phyloP scores from a whole-genome alignment of 768 basidiomycete genomes.

The Hygrophorus russula region DNA sequence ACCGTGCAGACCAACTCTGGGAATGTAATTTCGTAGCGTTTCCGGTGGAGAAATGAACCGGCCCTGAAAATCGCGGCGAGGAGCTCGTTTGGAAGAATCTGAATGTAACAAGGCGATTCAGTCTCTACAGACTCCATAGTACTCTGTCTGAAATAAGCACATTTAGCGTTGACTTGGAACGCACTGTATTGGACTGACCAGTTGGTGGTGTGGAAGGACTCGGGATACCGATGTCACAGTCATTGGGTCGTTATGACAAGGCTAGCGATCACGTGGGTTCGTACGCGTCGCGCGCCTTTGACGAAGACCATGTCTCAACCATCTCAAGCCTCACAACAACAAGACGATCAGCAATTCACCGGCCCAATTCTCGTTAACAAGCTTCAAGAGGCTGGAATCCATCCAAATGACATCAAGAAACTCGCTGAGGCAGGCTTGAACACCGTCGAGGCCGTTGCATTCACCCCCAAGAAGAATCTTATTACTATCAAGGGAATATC shows the following conservation, averaged over 20 bases:
- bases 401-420: constrained; percentile 89
- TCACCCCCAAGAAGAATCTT: constrained; percentile 89
- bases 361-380: constrained; percentile 83
- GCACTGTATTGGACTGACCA: too few species aligned
- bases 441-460: constrained; percentile 93
- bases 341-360: constrained; percentile 46
- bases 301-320: constrained; percentile 40
- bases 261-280: constrained; percentile 3
- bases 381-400: constrained; percentile 81
- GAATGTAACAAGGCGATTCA: background rate
- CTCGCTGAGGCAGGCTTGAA: constrained; percentile 84
- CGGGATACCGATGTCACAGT: too few species aligned
- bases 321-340: constrained; percentile 30
- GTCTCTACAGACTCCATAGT: background rate
- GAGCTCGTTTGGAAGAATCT: background rate
- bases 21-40: constrained; percentile 3
- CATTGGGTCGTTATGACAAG: background rate
- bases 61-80: too few species aligned
- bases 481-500: constrained; percentile 93
- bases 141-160: too few species aligned
- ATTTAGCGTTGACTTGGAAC: too few species aligned
- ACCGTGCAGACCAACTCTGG: constrained; percentile 14
- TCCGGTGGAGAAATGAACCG: background rate
- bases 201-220: too few species aligned
- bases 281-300: background rate